phyloP scores from a whole-genome alignment of 2,329 filamentous ascomycete species.

The Chaetomiaceae sp. region DNA sequence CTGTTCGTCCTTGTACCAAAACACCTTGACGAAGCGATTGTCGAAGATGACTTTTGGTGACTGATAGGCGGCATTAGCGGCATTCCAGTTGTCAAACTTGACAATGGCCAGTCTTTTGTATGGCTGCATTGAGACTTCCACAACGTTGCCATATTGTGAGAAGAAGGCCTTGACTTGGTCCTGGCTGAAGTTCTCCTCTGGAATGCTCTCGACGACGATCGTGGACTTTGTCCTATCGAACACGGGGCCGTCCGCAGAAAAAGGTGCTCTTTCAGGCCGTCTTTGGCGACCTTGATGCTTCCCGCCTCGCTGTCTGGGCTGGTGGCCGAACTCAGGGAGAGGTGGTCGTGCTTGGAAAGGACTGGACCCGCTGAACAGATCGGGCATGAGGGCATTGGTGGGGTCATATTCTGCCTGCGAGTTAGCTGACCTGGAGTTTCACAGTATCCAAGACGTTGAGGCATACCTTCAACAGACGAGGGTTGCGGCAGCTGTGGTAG shows the following conservation, averaged over 20 bases:
- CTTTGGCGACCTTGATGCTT: conserved; percentile 15
- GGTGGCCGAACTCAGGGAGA: conserved; percentile 5
- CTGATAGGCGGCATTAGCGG: conserved; percentile 65
- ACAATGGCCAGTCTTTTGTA: conserved; percentile 65
- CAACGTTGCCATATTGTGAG: conserved; percentile 62
- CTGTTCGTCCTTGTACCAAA: conserved; percentile 62
- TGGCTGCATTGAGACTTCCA: conserved; percentile 59
- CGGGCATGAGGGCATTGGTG: conserved; percentile 37
- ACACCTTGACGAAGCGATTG: conserved; percentile 81
- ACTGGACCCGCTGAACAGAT: conserved; percentile 5
- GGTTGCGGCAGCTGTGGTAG: too few species aligned
- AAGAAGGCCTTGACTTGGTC: conserved; percentile 65
- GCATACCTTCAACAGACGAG: conserved; percentile 32
- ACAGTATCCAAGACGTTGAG: neutral
- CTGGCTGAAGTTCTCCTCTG: conserved; percentile 64
- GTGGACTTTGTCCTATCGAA: conserved; percentile 59
- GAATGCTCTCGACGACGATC: conserved; percentile 74
- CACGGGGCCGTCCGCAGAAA: conserved; percentile 61
- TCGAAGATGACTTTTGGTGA: conserved; percentile 80
- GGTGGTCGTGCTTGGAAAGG: conserved; percentile 8
- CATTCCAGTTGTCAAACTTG: conserved; percentile 60
- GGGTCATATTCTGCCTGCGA: conserved; percentile 53
- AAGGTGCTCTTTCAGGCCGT: conserved; percentile 43
- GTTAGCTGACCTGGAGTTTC: conserved; percentile 1
- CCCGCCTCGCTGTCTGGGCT: conserved; percentile 13